Conservation (phyloP, 2,329 filamentous ascomycete species). For the Fusarium luffae region DNA sequence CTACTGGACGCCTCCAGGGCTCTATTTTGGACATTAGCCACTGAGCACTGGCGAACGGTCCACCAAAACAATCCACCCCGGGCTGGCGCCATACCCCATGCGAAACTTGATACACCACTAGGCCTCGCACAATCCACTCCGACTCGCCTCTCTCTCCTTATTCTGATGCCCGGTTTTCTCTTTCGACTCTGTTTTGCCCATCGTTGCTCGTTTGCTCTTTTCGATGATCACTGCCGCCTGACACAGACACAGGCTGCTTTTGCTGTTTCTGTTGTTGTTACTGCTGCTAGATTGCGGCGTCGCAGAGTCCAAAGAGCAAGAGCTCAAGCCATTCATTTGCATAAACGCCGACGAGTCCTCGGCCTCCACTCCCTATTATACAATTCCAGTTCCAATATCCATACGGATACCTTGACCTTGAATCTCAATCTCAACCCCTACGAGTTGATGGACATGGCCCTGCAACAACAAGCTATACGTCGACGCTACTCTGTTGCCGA, state of each 20-base stretch:
- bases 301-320: slow-evolving; percentile 51
- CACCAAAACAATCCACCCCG: slow-evolving; percentile 34
- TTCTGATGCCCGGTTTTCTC: slow-evolving; percentile 60
- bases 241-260: slow-evolving; percentile 54
- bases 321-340: slow-evolving; percentile 53
- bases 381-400: slow-evolving; percentile 32
- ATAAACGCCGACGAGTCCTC: slow-evolving; percentile 50
- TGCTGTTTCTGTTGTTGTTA: slow-evolving; percentile 53
- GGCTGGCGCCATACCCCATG: slow-evolving; percentile 44
- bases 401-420: slow-evolving; percentile 1
- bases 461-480: slow-evolving; percentile 52
- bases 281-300: slow-evolving; percentile 54
- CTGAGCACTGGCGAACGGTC: slow-evolving; percentile 27
- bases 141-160: slow-evolving; percentile 43
- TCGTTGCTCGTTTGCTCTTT: slow-evolving; percentile 58
- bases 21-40: slow-evolving; percentile 37
- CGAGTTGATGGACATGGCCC: slow-evolving; percentile 48
- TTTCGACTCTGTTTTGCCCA: slow-evolving; percentile 60
- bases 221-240: slow-evolving; percentile 58
- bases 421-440: slow-evolving; percentile 28
- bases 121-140: slow-evolving; percentile 35
- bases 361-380: slow-evolving; percentile 48
- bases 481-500: slow-evolving; percentile 55
- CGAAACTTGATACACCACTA: slow-evolving; percentile 40
- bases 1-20: slow-evolving; percentile 39